These are phyloP conservation scores for Nannochloropsis gaditana DNA, from an alignment of 108 stramenopile species.

Conservation along the genomic window DNA sequence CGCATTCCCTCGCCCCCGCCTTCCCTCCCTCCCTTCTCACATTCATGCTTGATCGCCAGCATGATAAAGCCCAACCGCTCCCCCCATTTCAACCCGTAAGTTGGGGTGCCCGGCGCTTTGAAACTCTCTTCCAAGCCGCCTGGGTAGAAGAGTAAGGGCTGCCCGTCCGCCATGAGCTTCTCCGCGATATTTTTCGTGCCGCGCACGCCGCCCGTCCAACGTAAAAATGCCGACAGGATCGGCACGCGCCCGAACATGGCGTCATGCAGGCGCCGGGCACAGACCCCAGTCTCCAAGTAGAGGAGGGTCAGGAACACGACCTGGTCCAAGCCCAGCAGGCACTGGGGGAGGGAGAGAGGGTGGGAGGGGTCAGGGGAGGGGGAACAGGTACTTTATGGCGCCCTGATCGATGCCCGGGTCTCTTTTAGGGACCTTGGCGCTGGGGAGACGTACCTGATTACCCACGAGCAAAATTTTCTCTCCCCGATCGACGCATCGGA, in stretches of 20 bases:
- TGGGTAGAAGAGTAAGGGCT: slow-evolving; percentile 1
- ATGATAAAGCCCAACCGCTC: not conserved
- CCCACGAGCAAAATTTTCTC: slow-evolving; percentile 2
- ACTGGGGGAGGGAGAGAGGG: not conserved
- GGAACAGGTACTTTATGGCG: too few species aligned
- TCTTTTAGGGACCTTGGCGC: too few species aligned
- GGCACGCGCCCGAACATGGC: slow-evolving; percentile 13
- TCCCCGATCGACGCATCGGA: not conserved
- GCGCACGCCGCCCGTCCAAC: not conserved
- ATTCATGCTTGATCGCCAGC: slow-evolving; percentile 6
- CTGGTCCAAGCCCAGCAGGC: not conserved
- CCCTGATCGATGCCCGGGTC: too few species aligned
- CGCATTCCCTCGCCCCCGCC: not conserved
- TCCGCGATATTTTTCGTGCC: not conserved
- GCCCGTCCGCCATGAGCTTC: not conserved
- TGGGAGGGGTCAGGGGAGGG: not conserved
- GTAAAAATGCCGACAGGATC: not conserved
- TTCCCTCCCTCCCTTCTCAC: slow-evolving; percentile 2
- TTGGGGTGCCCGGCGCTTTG: not conserved
- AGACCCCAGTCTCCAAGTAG: not conserved
- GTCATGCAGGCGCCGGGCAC: not conserved
- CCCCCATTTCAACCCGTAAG: not conserved
- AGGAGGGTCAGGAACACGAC: not conserved
- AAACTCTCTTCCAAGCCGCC: slow-evolving; percentile 15
- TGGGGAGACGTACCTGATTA: not conserved